phyloP scores from a whole-genome alignment of 805 yeast genomes.

The Starmerella asiatica region DNA sequence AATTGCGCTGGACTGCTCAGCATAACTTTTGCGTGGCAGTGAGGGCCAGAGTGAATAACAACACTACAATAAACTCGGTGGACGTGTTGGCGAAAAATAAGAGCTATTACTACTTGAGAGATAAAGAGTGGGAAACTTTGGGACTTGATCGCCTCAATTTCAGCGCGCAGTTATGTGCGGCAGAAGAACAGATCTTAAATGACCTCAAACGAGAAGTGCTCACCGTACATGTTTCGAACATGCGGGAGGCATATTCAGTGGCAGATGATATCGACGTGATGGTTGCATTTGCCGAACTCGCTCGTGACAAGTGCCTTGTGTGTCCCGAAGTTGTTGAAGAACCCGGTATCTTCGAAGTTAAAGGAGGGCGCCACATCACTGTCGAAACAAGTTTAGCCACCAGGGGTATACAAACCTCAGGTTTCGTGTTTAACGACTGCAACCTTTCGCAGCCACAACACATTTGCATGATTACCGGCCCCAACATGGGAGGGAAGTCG shows the following conservation, averaged over 20 bases:
- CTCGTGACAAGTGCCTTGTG: slow-evolving; percentile 52
- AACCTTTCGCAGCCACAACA: slow-evolving; percentile 20
- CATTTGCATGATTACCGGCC: slow-evolving; percentile 66
- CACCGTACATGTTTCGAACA: slow-evolving; percentile 28
- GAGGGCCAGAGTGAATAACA: slow-evolving; percentile 26
- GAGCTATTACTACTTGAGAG: slow-evolving; percentile 35
- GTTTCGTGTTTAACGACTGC: slow-evolving; percentile 39
- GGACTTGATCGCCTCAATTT: slow-evolving; percentile 37
- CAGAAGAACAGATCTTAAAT: slow-evolving; percentile 43
- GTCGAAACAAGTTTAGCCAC: slow-evolving; percentile 61
- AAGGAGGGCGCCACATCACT: slow-evolving; percentile 67
- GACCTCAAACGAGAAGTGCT: slow-evolving; percentile 38
- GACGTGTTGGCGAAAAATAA: slow-evolving; percentile 32
- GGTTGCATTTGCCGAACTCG: slow-evolving; percentile 55
- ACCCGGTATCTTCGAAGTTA: slow-evolving; percentile 34
- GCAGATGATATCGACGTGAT: slow-evolving; percentile 62
- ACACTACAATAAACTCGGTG: slow-evolving; percentile 4
- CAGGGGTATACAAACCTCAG: slow-evolving; percentile 28
- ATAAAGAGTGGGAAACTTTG: slow-evolving; percentile 38
- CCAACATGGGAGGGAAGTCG: slow-evolving; percentile 83
- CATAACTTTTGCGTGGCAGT: slow-evolving; percentile 34
- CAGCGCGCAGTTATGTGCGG: slow-evolving; percentile 36
- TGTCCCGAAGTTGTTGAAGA: slow-evolving; percentile 50
- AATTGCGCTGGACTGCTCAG: slow-evolving; percentile 32
- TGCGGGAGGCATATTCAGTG: slow-evolving; percentile 39